Conservation (phyloP, 805 yeast species). For the Cyberlindnera japonica region DNA sequence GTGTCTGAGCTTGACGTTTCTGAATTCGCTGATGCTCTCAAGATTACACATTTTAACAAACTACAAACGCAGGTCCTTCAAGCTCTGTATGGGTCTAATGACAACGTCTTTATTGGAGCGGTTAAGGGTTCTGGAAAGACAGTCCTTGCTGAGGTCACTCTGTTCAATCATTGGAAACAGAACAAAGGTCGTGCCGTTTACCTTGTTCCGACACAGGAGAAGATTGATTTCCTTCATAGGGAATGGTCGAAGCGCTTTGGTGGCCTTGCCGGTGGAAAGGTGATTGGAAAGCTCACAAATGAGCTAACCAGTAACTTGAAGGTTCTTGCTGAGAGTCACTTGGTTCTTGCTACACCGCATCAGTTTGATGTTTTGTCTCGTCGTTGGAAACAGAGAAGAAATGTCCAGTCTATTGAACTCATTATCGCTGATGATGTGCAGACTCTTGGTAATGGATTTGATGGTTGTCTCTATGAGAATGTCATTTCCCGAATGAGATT, state of each 20-base stretch:
- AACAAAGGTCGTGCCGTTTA: slow-evolving; percentile 70
- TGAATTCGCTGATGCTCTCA: slow-evolving; percentile 44
- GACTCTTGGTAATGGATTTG: slow-evolving; percentile 49
- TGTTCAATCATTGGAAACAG: slow-evolving; percentile 68
- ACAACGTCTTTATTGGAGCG: slow-evolving; percentile 62
- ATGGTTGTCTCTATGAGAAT: slow-evolving; percentile 67
- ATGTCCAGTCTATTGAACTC: slow-evolving; percentile 63
- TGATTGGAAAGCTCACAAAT: slow-evolving; percentile 48
- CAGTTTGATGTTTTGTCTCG: slow-evolving; percentile 73
- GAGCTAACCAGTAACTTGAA: slow-evolving; percentile 53
- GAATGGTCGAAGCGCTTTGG: slow-evolving; percentile 53
- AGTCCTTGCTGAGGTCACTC: slow-evolving; percentile 64
- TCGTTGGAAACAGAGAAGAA: slow-evolving; percentile 77
- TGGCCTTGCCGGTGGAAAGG: slow-evolving; percentile 52
- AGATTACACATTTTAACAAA: slow-evolving; percentile 57
- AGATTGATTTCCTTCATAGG: slow-evolving; percentile 42
- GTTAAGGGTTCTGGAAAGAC: slow-evolving; percentile 79
- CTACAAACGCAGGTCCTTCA: slow-evolving; percentile 72
- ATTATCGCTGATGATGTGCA: slow-evolving; percentile 76
- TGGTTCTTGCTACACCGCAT: slow-evolving; percentile 72
- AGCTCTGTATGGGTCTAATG: slow-evolving; percentile 52
- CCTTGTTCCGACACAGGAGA: slow-evolving; percentile 58
- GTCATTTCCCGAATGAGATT: slow-evolving; percentile 68
- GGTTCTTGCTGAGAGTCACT: slow-evolving; percentile 55
- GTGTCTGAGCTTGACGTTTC: slow-evolving; percentile 43